A percentile compares a stretch with the other conserved stretches of the same genome.
Evolutionary conservation across 2,329 filamentous ascomycete genomes (phyloP).

Genomic region (Colletotrichum sp.): DNA sequence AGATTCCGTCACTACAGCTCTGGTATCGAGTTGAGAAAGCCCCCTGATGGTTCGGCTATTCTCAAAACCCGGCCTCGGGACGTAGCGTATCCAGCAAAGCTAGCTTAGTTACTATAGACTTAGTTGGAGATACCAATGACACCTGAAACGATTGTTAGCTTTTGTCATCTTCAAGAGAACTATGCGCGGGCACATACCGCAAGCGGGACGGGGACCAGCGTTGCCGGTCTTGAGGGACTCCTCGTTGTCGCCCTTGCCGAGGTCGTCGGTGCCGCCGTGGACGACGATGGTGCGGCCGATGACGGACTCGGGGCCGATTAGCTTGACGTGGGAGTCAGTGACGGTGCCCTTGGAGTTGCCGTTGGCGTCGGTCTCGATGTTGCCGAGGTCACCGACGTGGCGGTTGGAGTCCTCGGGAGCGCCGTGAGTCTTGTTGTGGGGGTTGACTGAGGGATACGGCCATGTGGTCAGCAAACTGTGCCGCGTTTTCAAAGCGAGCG

Average conservation of each 20-base stretch:
- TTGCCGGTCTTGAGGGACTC: conserved; percentile 99
- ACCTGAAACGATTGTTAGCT: conserved; percentile 48
- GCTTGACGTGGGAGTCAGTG: conserved; percentile 85
- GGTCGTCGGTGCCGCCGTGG: conserved; percentile 94
- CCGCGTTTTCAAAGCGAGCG: background rate
- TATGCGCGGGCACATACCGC: conserved; percentile 66
- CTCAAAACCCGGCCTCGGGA: background rate
- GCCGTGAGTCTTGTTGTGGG: conserved; percentile 89
- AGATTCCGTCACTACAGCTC: background rate
- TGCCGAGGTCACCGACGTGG: conserved; percentile 97
- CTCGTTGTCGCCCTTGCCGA: conserved; percentile 89
- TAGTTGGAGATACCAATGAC: conserved; percentile 89
- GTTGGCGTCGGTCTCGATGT: conserved; percentile 93
- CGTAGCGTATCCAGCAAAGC: background rate
- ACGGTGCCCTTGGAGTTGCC: conserved; percentile 86
- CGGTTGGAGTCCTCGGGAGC: conserved; percentile 81
- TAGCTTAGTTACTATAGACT: conserved; percentile 23
- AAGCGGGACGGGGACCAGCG: conserved; percentile 90
- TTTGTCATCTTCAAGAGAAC: background rate
- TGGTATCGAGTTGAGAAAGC: background rate
- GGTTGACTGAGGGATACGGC: conserved; percentile 78
- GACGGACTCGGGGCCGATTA: conserved; percentile 94
- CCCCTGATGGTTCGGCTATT: background rate
- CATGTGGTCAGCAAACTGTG: background rate
- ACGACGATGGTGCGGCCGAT: conserved; percentile 95